phyloP scores from a whole-genome alignment of 305 asterid species.

The Ilex paraguariensis region DNA sequence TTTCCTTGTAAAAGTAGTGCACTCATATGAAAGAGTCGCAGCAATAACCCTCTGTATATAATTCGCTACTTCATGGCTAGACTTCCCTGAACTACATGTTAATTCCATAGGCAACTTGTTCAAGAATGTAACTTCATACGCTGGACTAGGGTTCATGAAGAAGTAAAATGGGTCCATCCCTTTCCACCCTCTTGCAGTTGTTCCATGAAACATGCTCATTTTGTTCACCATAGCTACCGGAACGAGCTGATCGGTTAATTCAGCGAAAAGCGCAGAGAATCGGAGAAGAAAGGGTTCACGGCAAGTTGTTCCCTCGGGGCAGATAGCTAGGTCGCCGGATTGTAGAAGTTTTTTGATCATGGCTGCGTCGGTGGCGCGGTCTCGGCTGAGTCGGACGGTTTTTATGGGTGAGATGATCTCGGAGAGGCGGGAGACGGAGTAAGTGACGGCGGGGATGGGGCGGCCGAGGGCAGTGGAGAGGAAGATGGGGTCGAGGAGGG shows the following conservation, averaged over 20 bases:
- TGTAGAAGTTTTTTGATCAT: slow-evolving; percentile 27
- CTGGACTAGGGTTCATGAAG: slow-evolving; percentile 32
- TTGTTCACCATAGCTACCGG: slow-evolving; percentile 29
- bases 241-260: slow-evolving; percentile 22
- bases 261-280: slow-evolving; percentile 30
- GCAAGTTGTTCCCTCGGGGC: slow-evolving; percentile 36
- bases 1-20: slow-evolving; percentile 28
- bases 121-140: slow-evolving; percentile 25
- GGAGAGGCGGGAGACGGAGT: slow-evolving; percentile 58
- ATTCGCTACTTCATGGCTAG: slow-evolving; percentile 30
- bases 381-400: slow-evolving; percentile 42
- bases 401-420: slow-evolving; percentile 53
- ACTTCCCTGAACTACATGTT: slow-evolving; percentile 22
- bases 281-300: slow-evolving; percentile 35
- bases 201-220: slow-evolving; percentile 35
- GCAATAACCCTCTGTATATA: slow-evolving; percentile 28
- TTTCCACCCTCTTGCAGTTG: slow-evolving; percentile 32
- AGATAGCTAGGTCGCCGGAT: slow-evolving; percentile 26
- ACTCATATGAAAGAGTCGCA: slow-evolving; percentile 24
- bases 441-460: slow-evolving; percentile 56
- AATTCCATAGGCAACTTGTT: slow-evolving; percentile 21
- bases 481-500: slow-evolving; percentile 56
- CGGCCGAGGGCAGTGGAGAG: slow-evolving; percentile 59
- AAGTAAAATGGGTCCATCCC: slow-evolving; percentile 31
- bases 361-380: slow-evolving; percentile 29